A percentile compares a stretch with the other conserved stretches of the same genome.
These are phyloP conservation scores for Aspergillus caelatus DNA, from an alignment of 2,329 filamentous ascomycete genomes.

Conservation along the genomic window DNA sequence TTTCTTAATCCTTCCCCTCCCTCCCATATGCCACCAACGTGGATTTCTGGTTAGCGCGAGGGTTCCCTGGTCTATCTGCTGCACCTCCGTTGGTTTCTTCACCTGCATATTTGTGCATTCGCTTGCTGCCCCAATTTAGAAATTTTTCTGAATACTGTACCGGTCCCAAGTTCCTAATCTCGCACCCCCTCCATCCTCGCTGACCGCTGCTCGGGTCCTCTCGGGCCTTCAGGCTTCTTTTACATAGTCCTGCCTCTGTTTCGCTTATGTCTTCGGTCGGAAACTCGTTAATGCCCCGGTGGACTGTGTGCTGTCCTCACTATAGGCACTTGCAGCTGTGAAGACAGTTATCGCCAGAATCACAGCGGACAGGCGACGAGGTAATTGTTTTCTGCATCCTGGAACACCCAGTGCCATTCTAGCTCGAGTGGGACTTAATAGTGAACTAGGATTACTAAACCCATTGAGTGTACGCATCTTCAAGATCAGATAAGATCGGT, in stretches of 20 bases:
- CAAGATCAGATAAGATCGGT: not conserved
- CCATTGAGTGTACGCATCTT: not conserved
- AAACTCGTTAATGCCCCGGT: not conserved
- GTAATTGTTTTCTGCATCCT: not conserved
- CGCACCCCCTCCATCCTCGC: conserved; percentile 3
- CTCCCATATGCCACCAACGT: conserved; percentile 18
- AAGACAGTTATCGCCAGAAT: not conserved
- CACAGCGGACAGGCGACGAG: not conserved
- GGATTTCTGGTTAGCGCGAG: conserved; percentile 17
- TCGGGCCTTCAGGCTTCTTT: conserved; percentile 10
- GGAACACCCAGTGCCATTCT: not conserved
- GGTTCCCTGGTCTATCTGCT: conserved; percentile 18
- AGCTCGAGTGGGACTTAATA: not conserved
- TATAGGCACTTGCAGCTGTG: not conserved
- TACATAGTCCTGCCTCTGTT: not conserved
- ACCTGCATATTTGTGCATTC: conserved; percentile 18
- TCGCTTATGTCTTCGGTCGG: conserved; percentile 3
- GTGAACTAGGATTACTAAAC: not conserved
- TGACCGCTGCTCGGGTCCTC: conserved; percentile 10
- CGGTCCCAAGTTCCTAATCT: conserved; percentile 4
- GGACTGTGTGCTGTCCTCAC: not conserved
- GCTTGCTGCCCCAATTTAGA: conserved; percentile 19
- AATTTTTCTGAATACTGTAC: conserved; percentile 14
- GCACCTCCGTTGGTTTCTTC: conserved; percentile 17
- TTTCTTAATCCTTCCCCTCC: conserved; percentile 13